Conservation (phyloP, 495 filamentous ascomycete genomes). For the Haplographium delicatum region DNA sequence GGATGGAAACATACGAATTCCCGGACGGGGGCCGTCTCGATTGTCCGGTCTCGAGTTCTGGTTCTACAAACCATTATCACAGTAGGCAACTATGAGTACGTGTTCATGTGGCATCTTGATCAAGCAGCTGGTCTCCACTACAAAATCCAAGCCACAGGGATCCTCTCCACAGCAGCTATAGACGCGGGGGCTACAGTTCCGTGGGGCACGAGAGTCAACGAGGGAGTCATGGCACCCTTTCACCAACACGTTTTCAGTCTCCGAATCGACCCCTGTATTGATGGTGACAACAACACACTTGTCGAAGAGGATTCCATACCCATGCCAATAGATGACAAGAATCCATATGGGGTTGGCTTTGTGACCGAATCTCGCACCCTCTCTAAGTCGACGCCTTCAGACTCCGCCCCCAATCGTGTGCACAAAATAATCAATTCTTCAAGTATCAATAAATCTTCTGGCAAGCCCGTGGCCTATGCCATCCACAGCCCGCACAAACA, state of each 20-base stretch:
- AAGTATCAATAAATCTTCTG: conserved; percentile 61
- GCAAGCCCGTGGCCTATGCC: conserved; percentile 34
- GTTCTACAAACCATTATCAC: conserved; percentile 72
- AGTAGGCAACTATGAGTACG: conserved; percentile 49
- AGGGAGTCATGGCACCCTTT: conserved; percentile 42
- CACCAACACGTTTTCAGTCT: conserved; percentile 71
- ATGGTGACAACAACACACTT: conserved; percentile 56
- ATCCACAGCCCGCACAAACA: conserved; percentile 31
- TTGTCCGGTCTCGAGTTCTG: conserved; percentile 64
- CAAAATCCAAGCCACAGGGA: conserved; percentile 38
- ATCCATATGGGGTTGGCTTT: conserved; percentile 18
- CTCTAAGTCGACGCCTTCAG: conserved; percentile 50
- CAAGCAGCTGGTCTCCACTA: conserved; percentile 65
- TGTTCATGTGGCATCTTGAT: conserved; percentile 78
- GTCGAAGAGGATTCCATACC: conserved; percentile 38
- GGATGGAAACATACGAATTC: conserved; percentile 83
- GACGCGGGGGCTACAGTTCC: conserved; percentile 62
- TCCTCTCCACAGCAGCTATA: conserved; percentile 68
- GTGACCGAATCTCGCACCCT: conserved; percentile 15
- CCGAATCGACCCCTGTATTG: conserved; percentile 60
- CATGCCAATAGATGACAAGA: conserved; percentile 14
- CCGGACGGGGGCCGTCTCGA: conserved; percentile 60
- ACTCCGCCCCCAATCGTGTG: conserved; percentile 51
- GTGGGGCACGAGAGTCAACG: conserved; percentile 65
- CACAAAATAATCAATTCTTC: conserved; percentile 74